Evolutionary conservation across 805 yeast genomes (phyloP).

Genomic region (Brettanomyces anomalus): DNA sequence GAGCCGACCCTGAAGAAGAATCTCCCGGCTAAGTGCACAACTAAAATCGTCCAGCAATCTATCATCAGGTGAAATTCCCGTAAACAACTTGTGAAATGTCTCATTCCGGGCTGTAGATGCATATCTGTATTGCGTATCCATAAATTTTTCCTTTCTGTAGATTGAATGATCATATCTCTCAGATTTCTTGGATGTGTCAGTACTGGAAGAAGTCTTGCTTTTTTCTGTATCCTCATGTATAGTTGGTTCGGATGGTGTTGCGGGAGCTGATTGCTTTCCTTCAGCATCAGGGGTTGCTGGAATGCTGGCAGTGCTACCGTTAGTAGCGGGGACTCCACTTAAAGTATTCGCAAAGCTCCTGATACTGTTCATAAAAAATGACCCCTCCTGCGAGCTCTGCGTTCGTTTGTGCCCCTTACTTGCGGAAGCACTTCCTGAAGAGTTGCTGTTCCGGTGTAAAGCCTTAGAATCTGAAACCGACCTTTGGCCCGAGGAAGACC

Average conservation of each 20-base stretch:
- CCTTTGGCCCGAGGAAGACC: background rate
- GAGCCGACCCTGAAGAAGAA: conserved; percentile 77
- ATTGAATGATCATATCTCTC: conserved; percentile 29
- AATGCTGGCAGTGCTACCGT: conserved; percentile 2
- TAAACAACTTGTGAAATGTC: conserved; percentile 73
- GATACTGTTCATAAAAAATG: conserved; percentile 15
- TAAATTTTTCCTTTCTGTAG: conserved; percentile 50
- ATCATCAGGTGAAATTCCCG: conserved; percentile 59
- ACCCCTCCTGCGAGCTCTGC: conserved; percentile 1
- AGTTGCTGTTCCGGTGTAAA: background rate
- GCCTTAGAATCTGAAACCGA: background rate
- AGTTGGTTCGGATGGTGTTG: background rate
- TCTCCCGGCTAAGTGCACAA: conserved; percentile 84
- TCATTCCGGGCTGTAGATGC: conserved; percentile 57
- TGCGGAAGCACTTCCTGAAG: background rate
- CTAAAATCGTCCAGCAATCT: conserved; percentile 76
- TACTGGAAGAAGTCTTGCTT: background rate
- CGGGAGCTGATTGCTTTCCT: background rate
- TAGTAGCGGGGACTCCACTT: background rate
- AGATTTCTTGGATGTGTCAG: background rate
- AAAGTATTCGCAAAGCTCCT: conserved; percentile 14
- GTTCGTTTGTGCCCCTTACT: background rate
- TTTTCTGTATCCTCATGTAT: background rate
- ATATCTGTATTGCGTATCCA: conserved; percentile 50
- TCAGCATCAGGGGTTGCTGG: background rate